A percentile compares a stretch with the other conserved stretches of the same genome.
These are phyloP conservation scores for Claviceps purpurea DNA, from an alignment of 2,329 filamentous ascomycete genomes.

Conservation along the genomic window DNA sequence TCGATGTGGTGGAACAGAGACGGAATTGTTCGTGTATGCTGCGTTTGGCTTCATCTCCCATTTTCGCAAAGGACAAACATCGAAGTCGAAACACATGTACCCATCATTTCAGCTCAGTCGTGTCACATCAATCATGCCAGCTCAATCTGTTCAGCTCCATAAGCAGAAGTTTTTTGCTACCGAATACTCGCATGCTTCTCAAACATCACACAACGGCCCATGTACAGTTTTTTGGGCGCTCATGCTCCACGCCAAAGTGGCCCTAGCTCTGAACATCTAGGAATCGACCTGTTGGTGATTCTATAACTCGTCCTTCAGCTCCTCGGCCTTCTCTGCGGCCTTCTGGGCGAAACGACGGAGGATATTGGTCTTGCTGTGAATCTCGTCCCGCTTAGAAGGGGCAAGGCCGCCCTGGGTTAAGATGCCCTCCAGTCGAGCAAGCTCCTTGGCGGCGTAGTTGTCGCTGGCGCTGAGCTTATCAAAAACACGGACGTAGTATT, in stretches of 20 bases:
- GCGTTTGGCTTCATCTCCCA: not conserved
- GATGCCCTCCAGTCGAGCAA: constrained; percentile 64
- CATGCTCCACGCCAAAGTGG: not conserved
- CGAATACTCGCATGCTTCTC: not conserved
- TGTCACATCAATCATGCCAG: not conserved
- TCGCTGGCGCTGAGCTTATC: constrained; percentile 70
- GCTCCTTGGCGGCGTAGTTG: constrained; percentile 74
- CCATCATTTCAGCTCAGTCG: not conserved
- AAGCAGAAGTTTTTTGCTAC: not conserved
- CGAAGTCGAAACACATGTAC: not conserved
- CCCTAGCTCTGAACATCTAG: not conserved
- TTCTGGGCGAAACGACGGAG: constrained; percentile 61
- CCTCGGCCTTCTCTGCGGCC: constrained; percentile 34
- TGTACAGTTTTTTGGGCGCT: not conserved
- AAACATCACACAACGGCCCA: not conserved
- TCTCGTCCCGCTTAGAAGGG: constrained; percentile 75
- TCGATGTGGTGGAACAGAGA: not conserved
- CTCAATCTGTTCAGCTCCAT: not conserved
- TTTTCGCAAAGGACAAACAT: not conserved
- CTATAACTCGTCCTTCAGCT: constrained; percentile 39
- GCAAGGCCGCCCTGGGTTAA: constrained; percentile 78
- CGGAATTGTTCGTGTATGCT: not conserved
- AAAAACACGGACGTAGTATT: constrained; percentile 89
- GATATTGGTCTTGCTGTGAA: constrained; percentile 78
- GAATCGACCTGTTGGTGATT: constrained; percentile 2